phyloP scores from a whole-genome alignment of 169 alveolate genomes.

The Theileria sp. region DNA sequence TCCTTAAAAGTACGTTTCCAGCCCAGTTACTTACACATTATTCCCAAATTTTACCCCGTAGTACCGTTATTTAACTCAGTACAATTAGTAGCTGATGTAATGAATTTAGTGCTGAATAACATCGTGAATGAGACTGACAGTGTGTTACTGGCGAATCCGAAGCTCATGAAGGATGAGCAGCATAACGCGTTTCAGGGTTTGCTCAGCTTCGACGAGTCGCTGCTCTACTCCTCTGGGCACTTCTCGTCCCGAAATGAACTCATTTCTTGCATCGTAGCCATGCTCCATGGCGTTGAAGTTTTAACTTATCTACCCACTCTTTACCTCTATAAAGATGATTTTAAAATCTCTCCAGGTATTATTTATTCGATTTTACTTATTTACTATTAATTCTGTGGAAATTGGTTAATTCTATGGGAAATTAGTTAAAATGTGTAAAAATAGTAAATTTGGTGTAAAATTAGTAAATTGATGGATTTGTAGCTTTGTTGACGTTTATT shows the following conservation, averaged over 20 bases:
- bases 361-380: too few relatives aligned
- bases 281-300: constrained; percentile 85
- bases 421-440: too few relatives aligned
- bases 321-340: constrained; percentile 82
- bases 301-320: constrained; percentile 80
- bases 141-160: constrained; percentile 64
- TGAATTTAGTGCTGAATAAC: constrained; percentile 35
- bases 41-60: too few relatives aligned
- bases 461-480: constrained; percentile 1
- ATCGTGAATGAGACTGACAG: constrained; percentile 63
- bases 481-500: constrained; percentile 76
- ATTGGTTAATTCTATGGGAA: too few relatives aligned
- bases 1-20: background rate
- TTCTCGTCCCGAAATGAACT: constrained; percentile 34
- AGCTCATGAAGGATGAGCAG: constrained; percentile 37
- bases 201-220: constrained; percentile 17
- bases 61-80: background rate
- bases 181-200: constrained; percentile 18
- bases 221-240: background rate
- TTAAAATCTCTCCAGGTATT: constrained; percentile 77
- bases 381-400: too few relatives aligned
- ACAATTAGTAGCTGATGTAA: background rate
- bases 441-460: background rate
- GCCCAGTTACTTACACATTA: background rate
- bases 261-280: constrained; percentile 59